A percentile compares a stretch with the other conserved stretches of the same genome.
phyloP scores from a whole-genome alignment of 2,329 filamentous ascomycete species.

The Huntiella decipiens region DNA sequence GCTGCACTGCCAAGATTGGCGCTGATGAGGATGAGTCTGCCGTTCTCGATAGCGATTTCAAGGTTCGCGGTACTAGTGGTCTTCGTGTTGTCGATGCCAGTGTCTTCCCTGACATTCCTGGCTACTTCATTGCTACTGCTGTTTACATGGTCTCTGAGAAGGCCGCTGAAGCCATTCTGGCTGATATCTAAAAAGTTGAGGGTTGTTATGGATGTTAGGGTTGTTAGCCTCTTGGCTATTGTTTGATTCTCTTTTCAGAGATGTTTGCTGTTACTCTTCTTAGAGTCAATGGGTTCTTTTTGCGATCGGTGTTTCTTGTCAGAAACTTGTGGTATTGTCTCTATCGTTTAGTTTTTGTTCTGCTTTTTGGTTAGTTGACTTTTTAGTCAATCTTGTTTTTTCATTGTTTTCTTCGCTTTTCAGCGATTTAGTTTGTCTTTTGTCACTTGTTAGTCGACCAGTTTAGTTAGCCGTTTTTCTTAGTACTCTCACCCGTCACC shows the following conservation, averaged over 20 bases:
- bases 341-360: neutral
- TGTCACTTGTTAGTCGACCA: neutral
- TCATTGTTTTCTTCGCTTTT: neutral
- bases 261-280: neutral
- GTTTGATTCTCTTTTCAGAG: neutral
- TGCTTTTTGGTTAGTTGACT: neutral
- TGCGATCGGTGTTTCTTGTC: neutral
- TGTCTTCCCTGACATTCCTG: slow-evolving; percentile 32
- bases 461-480: too few species aligned
- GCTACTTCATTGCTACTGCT: slow-evolving; percentile 28
- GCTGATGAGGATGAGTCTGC: slow-evolving; percentile 32
- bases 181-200: neutral
- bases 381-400: neutral
- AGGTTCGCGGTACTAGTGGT: slow-evolving; percentile 33
- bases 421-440: neutral
- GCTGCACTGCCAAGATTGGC: slow-evolving; percentile 37
- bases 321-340: neutral
- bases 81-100: slow-evolving; percentile 44
- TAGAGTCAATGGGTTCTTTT: neutral
- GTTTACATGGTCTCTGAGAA: slow-evolving; percentile 43
- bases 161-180: slow-evolving; percentile 36
- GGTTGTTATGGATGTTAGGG: neutral
- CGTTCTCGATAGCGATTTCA: slow-evolving; percentile 37
- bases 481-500: too few species aligned
- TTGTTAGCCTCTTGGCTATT: neutral